phyloP scores from a whole-genome alignment of 495 filamentous ascomycete species.

The Durotheca rogersii region DNA sequence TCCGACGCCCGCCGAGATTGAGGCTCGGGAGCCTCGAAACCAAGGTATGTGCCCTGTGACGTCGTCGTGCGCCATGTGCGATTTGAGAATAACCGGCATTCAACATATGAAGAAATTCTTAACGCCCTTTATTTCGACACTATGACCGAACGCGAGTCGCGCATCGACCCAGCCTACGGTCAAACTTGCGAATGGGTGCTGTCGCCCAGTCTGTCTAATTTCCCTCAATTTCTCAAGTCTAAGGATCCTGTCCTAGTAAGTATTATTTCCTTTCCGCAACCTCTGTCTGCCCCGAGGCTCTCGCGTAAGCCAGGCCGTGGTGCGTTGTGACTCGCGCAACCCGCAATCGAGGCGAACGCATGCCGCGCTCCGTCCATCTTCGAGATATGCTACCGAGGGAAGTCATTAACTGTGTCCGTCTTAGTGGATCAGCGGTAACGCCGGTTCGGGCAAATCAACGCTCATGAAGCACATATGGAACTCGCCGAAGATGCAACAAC shows the following conservation, averaged over 20 bases:
- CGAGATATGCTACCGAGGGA: not conserved
- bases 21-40: slow-evolving; percentile 34
- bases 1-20: slow-evolving; percentile 26
- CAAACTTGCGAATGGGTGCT: slow-evolving; percentile 38
- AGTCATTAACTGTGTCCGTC: slow-evolving; percentile 3
- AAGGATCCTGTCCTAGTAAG: slow-evolving; percentile 27
- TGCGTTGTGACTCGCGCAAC: not conserved
- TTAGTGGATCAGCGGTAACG: slow-evolving; percentile 39
- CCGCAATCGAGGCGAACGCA: not conserved
- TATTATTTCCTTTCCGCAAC: not conserved
- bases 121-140: slow-evolving; percentile 35
- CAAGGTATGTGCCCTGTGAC: slow-evolving; percentile 32
- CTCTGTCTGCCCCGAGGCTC: not conserved
- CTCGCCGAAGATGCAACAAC: slow-evolving; percentile 21
- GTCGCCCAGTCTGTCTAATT: slow-evolving; percentile 24
- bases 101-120: slow-evolving; percentile 32
- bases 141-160: slow-evolving; percentile 36
- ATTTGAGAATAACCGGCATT: not conserved
- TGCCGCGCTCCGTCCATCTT: not conserved
- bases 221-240: slow-evolving; percentile 25
- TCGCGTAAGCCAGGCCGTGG: not conserved
- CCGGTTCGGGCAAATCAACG: slow-evolving; percentile 42
- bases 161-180: slow-evolving; percentile 34
- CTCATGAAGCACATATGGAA: slow-evolving; percentile 38
- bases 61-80: not conserved